Percentiles rank a stretch among this genome's conserved stretches.
Evolutionary conservation across 495 filamentous ascomycete species (phyloP).

Genomic region (Podospora fimiseda): DNA sequence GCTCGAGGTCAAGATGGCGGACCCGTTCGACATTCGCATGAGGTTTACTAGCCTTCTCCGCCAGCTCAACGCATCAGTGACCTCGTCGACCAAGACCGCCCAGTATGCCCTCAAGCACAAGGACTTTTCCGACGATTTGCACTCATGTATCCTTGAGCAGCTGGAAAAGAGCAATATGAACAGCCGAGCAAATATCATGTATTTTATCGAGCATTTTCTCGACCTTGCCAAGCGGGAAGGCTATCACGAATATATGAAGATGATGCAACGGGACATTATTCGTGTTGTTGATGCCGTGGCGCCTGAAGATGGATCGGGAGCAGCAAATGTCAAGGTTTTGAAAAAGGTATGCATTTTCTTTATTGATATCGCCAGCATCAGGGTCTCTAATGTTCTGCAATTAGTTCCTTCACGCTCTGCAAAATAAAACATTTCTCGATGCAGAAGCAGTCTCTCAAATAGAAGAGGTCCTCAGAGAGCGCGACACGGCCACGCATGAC

Average conservation of each 20-base stretch:
- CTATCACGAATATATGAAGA: conserved; percentile 70
- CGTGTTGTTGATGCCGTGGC: conserved; percentile 83
- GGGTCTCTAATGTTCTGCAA: neutral
- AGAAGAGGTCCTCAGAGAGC: conserved; percentile 68
- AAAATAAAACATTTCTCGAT: conserved; percentile 60
- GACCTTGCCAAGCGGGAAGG: conserved; percentile 74
- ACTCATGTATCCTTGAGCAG: conserved; percentile 94
- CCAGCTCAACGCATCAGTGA: conserved; percentile 80
- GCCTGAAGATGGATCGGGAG: conserved; percentile 80
- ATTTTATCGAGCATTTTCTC: conserved; percentile 92
- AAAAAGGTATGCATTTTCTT: conserved; percentile 50
- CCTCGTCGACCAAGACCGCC: conserved; percentile 84
- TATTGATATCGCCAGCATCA: neutral
- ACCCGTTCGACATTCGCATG: conserved; percentile 98
- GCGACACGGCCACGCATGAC: conserved; percentile 48
- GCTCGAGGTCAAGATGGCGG: conserved; percentile 52
- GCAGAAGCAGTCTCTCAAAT: conserved; percentile 67
- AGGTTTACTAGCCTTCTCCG: conserved; percentile 86
- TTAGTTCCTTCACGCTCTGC: conserved; percentile 62
- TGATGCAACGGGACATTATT: conserved; percentile 92
- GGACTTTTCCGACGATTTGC: conserved; percentile 92
- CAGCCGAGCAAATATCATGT: conserved; percentile 96
- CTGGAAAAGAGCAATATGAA: conserved; percentile 94
- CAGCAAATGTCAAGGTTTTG: conserved; percentile 90
- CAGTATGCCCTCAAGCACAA: conserved; percentile 89